These are phyloP conservation scores for Nothomitra cinnamomea DNA, from an alignment of 2,329 filamentous ascomycete genomes.

Conservation along the genomic window DNA sequence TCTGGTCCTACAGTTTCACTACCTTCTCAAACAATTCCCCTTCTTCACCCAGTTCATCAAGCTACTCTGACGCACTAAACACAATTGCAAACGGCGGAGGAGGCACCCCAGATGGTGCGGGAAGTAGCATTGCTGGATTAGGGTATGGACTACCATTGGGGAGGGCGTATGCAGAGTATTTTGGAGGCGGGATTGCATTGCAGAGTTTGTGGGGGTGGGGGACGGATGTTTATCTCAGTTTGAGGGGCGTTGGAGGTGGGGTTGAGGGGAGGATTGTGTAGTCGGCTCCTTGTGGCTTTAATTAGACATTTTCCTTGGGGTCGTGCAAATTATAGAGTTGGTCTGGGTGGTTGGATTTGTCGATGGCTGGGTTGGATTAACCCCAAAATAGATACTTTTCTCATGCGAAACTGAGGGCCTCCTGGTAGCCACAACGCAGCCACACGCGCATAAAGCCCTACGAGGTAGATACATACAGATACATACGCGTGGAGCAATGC, in stretches of 20 bases:
- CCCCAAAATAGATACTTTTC: too few relatives aligned
- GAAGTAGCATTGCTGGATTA: slow-evolving; percentile 75
- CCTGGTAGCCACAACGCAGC: too few relatives aligned
- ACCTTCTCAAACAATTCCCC: slow-evolving; percentile 48
- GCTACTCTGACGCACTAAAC: slow-evolving; percentile 47
- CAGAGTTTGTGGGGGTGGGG: slow-evolving; percentile 94
- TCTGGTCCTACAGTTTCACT: slow-evolving; percentile 96
- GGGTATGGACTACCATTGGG: slow-evolving; percentile 86
- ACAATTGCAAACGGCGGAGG: slow-evolving; percentile 51
- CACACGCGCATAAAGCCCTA: too few relatives aligned
- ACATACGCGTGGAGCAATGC: too few relatives aligned
- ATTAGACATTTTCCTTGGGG: too few relatives aligned
- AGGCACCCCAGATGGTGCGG: slow-evolving; percentile 30
- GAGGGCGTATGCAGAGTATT: slow-evolving; percentile 92
- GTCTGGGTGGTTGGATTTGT: too few relatives aligned
- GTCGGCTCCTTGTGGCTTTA: too few relatives aligned
- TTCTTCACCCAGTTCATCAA: not conserved
- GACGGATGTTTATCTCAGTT: slow-evolving; percentile 46
- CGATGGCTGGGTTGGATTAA: too few relatives aligned
- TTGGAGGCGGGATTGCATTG: slow-evolving; percentile 87
- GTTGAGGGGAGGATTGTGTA: not conserved
- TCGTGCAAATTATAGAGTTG: too few relatives aligned
- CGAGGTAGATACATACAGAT: too few relatives aligned
- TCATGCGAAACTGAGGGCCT: too few relatives aligned
- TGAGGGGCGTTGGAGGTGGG: slow-evolving; percentile 36